Evolutionary conservation across 768 basidiomycete genomes (phyloP), one percentile per base, ranked within the genome.

Genomic region (Rossbeevera mucosa): DNA sequence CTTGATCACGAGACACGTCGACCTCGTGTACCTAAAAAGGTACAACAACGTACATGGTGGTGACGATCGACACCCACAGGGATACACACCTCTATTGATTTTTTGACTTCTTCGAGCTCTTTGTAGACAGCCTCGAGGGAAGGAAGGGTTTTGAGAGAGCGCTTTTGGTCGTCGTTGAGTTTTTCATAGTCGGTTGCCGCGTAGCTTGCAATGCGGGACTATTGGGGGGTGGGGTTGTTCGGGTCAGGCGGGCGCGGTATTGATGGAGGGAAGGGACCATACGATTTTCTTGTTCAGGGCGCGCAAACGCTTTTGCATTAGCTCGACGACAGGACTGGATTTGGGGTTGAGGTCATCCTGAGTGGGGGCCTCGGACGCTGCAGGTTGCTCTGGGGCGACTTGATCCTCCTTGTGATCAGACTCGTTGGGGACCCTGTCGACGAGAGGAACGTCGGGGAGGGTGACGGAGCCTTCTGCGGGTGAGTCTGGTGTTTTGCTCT

Each of bases 161-260:
- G 81, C 57, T 79, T 86, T 72, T 96, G 93, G 69, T 95, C 94
- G 38, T 92, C 89, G 57, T 95, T 91, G 49, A 94, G 79, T 62
- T 86, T 86, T 50, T 84, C 82, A 3, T 77, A 67, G 24, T 83
- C 82, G 18, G 79, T 85, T 3, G 81, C 61, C 26, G 86, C 80
- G 66, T 95, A 94, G 11, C 74, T 71, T 44, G 83, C 74, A 75
- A 91, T 81, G 56, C 92, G 82, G 55, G 77, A 75, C 94, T 94
- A 59, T 33, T 22, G 47, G 38, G 31, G 36, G 50, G 52, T 38
- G 31, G 36, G 50, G 52, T 47, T 14, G 44, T 44, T 24, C 53
- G 53, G 40, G 58, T 57, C 42, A 56, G 47, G 31, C 30, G 42
- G 31, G 46, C 58, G 21, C 63, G 47, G 50, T 3, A 16, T 43